A percentile compares a stretch with the other conserved stretches of the same genome.
phyloP scores from a whole-genome alignment of 2,329 filamentous ascomycete genomes.

The Hypoxylon sp. region DNA sequence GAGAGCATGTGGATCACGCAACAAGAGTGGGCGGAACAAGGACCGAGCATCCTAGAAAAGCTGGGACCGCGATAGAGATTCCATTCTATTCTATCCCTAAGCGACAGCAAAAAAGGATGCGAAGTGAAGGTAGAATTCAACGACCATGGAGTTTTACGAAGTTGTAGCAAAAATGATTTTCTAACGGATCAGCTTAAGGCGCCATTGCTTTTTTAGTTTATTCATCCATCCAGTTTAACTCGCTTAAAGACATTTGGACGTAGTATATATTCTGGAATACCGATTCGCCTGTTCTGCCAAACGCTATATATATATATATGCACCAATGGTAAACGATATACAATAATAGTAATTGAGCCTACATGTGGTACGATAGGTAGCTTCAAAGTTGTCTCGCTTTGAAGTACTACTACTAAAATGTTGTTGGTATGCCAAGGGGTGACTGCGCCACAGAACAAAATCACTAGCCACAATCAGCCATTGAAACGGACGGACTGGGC shows the following conservation, averaged over 20 bases:
- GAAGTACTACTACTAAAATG: too few species aligned
- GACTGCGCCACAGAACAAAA: conserved; percentile 28
- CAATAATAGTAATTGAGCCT: too few species aligned
- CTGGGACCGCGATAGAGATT: conserved; percentile 80
- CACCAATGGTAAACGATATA: too few species aligned
- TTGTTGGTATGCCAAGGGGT: conserved; percentile 22
- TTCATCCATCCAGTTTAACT: conserved; percentile 5
- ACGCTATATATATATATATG: too few species aligned
- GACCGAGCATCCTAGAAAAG: conserved; percentile 85
- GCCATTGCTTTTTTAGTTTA: conserved; percentile 1
- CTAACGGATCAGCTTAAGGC: conserved; percentile 14
- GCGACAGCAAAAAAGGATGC: too few species aligned
- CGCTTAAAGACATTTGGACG: not conserved
- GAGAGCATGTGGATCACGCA: conserved; percentile 99
- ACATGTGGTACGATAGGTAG: too few species aligned
- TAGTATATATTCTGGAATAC: too few species aligned
- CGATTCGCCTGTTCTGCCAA: too few species aligned
- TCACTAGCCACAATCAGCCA: conserved; percentile 24
- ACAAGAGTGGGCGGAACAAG: conserved; percentile 96
- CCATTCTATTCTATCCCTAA: too few species aligned
- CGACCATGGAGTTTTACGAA: conserved; percentile 33
- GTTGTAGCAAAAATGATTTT: conserved; percentile 28
- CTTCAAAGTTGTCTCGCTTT: too few species aligned
- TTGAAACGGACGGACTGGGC: too few species aligned
- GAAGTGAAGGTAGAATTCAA: conserved; percentile 12